Evolutionary conservation across 2,329 filamentous ascomycete species (phyloP), one percentile per base, ranked within the genome.

Genomic region (Colletotrichum lentis): DNA sequence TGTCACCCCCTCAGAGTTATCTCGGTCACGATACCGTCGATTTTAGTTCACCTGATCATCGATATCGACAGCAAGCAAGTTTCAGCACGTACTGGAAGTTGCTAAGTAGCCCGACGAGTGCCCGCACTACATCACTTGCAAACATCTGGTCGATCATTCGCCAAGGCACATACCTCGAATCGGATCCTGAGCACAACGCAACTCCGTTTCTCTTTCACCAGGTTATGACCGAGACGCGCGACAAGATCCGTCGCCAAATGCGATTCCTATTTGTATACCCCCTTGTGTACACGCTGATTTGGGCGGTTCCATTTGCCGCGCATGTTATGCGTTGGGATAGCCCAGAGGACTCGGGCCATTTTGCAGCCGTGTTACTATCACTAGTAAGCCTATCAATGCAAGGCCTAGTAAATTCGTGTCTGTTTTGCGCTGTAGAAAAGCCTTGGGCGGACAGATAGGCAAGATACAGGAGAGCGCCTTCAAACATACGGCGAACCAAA

Each of bases 251-350:
- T 55, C 85, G 89, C 12, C 91, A 94, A 73, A 83, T 94, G 2
- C 86, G 89, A 41, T 85, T 91, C 31, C 82, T 94, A n/a, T 93
- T 94, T 78, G 87, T 93, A 56, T 94, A 94, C 75, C 92, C 92
- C 0, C 75, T 90, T 20, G 84, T 91, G 5, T 94, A 94, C 76
- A 82, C 91, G 22, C 77, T 87, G 3, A 86, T 92, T 71, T 94
- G 92, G 92, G 78, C 91, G 5, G 79, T 91, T 11, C 91, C 91
- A 0, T 92, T 94, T 72, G 79, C 89, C 2, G 82, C 83, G 3
- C 89, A 94, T 75, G 82, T 88, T 59, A 77, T 89, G 55, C 83
- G 82, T 61, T 91, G 88, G 77, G 81, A 82, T 70, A 74, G 78
- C 64, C 58, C 62, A 8, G 27, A 65, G 2, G 57, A 59, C 5